Evolutionary conservation across 345 rosid genomes (phyloP).

Genomic region (Noccaea bulbosa): DNA sequence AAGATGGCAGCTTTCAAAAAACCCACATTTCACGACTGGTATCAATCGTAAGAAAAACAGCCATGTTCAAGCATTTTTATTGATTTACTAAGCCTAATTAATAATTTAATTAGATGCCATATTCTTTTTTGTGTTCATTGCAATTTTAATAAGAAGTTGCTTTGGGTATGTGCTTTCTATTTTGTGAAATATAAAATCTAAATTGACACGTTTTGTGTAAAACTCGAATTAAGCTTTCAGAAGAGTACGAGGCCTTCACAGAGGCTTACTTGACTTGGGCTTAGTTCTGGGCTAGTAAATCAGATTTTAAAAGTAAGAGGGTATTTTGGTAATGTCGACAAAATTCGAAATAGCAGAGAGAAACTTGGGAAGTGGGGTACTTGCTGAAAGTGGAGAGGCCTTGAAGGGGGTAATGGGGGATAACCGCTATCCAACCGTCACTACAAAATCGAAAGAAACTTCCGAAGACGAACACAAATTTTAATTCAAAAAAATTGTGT

Average conservation of each 20-base stretch:
- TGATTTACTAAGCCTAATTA: not conserved
- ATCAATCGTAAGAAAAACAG: not conserved
- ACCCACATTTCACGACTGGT: slow-evolving; percentile 5
- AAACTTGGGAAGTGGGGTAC: slow-evolving; percentile 51
- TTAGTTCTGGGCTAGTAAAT: slow-evolving; percentile 2
- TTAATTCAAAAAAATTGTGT: not conserved
- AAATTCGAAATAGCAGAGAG: slow-evolving; percentile 41
- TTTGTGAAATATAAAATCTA: too few species aligned
- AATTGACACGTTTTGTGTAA: too few species aligned
- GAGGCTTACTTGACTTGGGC: slow-evolving; percentile 25
- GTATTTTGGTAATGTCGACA: not conserved
- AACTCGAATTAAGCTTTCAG: not conserved
- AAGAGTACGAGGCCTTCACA: not conserved
- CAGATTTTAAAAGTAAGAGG: not conserved
- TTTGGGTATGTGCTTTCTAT: too few species aligned
- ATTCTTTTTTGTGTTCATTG: not conserved
- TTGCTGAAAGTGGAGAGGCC: slow-evolving; percentile 36
- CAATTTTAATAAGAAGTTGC: not conserved
- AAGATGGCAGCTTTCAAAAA: slow-evolving; percentile 16
- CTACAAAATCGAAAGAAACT: slow-evolving; percentile 35
- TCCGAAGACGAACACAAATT: not conserved
- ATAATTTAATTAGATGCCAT: not conserved
- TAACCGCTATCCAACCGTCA: slow-evolving; percentile 56
- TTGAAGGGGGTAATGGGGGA: slow-evolving; percentile 40
- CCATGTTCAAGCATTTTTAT: not conserved